Conservation (phyloP, 352 stramenopile species). For the Elongisporangium senticosum region DNA sequence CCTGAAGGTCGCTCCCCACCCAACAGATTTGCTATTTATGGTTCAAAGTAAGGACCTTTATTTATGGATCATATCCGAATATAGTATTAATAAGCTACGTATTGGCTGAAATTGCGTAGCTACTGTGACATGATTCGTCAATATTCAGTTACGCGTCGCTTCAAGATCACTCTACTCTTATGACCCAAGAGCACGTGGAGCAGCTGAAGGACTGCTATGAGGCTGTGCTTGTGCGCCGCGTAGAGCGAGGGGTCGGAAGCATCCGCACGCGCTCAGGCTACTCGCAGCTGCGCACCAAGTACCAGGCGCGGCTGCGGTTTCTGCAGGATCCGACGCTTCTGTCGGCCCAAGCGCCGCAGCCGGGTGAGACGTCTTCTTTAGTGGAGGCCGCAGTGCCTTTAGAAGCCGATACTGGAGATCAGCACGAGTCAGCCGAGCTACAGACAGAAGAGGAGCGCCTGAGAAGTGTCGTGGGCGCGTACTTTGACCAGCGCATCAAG, state of each 20-base stretch:
- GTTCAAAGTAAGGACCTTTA: too few species aligned
- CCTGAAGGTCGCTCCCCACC: background rate
- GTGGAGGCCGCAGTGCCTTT: background rate
- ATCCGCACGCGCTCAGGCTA: conserved; percentile 22
- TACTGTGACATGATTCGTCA: too few species aligned
- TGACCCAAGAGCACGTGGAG: background rate
- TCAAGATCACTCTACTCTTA: too few species aligned
- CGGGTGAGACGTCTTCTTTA: background rate
- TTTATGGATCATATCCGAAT: too few species aligned
- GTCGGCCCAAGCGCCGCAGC: too few species aligned
- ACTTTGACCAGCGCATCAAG: conserved; percentile 33
- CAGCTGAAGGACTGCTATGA: conserved; percentile 14
- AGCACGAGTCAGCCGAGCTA: background rate
- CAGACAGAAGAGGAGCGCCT: conserved; percentile 2
- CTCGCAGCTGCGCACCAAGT: conserved; percentile 23
- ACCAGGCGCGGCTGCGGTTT: conserved; percentile 22
- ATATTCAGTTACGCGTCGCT: too few species aligned
- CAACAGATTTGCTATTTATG: too few species aligned
- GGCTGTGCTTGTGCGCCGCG: conserved; percentile 12
- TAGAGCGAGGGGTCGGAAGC: conserved; percentile 14
- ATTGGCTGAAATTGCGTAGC: too few species aligned
- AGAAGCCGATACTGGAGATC: background rate
- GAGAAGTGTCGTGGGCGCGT: conserved; percentile 21
- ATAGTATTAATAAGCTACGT: too few species aligned
- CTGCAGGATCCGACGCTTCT: conserved; percentile 6